These are phyloP conservation scores for Parietichytrium sp. DNA, from an alignment of 108 stramenopile genomes.

Conservation along the genomic window DNA sequence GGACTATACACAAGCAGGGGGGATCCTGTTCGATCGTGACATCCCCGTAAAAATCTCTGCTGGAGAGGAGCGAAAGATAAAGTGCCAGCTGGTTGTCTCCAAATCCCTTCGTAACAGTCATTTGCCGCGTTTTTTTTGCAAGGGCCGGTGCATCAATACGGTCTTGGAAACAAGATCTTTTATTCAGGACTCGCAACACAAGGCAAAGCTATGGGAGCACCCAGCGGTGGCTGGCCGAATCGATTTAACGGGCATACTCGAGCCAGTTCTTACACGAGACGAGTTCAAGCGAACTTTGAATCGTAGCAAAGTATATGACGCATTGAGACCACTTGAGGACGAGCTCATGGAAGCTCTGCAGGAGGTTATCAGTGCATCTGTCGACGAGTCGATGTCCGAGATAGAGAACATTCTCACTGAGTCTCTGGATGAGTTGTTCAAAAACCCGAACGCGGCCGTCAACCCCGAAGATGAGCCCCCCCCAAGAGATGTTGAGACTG, in stretches of 20 bases:
- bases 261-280: constrained; percentile 24
- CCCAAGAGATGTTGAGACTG: background rate
- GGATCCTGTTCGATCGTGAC: background rate
- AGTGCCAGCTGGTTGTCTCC: background rate
- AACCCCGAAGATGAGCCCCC: background rate
- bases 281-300: constrained; percentile 1
- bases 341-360: background rate
- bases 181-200: background rate
- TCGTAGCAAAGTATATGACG: background rate
- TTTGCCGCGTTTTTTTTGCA: background rate
- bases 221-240: constrained; percentile 16
- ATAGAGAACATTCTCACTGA: background rate
- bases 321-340: background rate
- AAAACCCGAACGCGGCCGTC: no score
- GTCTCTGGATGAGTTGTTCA: background rate
- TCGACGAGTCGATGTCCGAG: background rate
- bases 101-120: background rate
- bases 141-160: background rate
- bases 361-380: background rate
- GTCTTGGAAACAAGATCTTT: background rate
- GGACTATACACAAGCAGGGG: background rate
- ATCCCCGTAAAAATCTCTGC: no score
- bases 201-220: background rate
- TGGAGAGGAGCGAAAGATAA: background rate
- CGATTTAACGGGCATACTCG: background rate